Evolutionary conservation across 129 eudicot genomes (phyloP).

Genomic region (Rutidosis leptorrhynchoides): DNA sequence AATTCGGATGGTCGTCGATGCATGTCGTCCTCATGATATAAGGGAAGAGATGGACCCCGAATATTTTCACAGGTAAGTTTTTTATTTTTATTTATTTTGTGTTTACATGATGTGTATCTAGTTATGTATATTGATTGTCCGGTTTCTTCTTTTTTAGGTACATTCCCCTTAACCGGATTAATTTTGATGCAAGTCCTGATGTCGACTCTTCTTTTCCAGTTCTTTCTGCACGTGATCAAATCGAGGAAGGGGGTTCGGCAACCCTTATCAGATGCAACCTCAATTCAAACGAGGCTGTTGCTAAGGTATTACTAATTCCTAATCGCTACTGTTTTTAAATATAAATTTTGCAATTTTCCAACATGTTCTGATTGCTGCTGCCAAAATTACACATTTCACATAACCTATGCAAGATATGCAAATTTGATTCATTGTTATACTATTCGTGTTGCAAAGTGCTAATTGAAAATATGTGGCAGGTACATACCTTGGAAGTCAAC

Average conservation of each 20-base stretch:
- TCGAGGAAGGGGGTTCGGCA: slow-evolving; percentile 54
- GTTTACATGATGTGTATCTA: slow-evolving; percentile 13
- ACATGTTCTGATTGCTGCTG: neutral
- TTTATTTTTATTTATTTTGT: neutral
- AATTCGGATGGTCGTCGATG: slow-evolving; percentile 90
- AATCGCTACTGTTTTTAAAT: neutral
- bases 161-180: slow-evolving; percentile 68
- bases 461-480: slow-evolving; percentile 43
- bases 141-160: slow-evolving; percentile 49
- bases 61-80: slow-evolving; percentile 65
- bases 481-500: slow-evolving; percentile 57
- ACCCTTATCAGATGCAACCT: slow-evolving; percentile 58
- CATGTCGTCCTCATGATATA: slow-evolving; percentile 88
- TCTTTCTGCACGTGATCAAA: slow-evolving; percentile 52
- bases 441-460: neutral
- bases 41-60: slow-evolving; percentile 86
- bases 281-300: slow-evolving; percentile 73
- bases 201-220: slow-evolving; percentile 52
- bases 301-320: slow-evolving; percentile 50
- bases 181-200: slow-evolving; percentile 34
- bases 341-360: neutral
- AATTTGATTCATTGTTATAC: slow-evolving; percentile 4
- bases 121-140: neutral
- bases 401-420: neutral
- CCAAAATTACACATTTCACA: neutral